Conservation (phyloP, 2,329 filamentous ascomycete species). For the Delphinella strobiligena region DNA sequence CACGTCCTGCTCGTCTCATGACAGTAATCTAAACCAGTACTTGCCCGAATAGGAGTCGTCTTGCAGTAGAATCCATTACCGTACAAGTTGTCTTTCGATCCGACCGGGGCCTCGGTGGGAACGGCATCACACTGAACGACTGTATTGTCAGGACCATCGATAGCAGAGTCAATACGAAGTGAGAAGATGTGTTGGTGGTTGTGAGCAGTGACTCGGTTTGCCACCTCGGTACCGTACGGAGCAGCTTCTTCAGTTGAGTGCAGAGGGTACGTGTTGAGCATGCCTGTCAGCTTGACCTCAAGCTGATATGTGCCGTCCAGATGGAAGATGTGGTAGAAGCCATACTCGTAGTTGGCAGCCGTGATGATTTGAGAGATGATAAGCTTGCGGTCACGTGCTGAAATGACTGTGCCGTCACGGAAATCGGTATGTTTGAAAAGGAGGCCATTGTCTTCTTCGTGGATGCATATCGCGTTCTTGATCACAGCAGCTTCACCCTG, state of each 20-base stretch:
- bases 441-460: conserved; percentile 51
- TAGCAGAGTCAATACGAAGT: conserved; percentile 51
- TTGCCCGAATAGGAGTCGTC: conserved; percentile 13
- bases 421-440: conserved; percentile 53
- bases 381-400: conserved; percentile 49
- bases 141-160: conserved; percentile 44
- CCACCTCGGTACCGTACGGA: conserved; percentile 46
- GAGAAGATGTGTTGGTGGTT: conserved; percentile 62
- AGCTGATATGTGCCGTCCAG: conserved; percentile 49
- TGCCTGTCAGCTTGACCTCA: conserved; percentile 54
- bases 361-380: conserved; percentile 59
- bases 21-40: conserved; percentile 38
- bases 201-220: conserved; percentile 51
- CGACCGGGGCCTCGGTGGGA: conserved; percentile 28
- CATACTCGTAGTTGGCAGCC: conserved; percentile 60
- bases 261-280: conserved; percentile 48
- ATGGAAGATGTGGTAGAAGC: conserved; percentile 53
- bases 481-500: conserved; percentile 42
- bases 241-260: conserved; percentile 35
- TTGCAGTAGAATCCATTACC: conserved; percentile 49
- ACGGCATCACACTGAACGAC: conserved; percentile 41
- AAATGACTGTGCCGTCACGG: conserved; percentile 49
- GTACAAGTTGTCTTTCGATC: conserved; percentile 42
- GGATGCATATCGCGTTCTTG: conserved; percentile 53
- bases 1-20: no score